Evolutionary conservation across 805 yeast genomes (phyloP).

Genomic region (Saturnispora zaruensis): DNA sequence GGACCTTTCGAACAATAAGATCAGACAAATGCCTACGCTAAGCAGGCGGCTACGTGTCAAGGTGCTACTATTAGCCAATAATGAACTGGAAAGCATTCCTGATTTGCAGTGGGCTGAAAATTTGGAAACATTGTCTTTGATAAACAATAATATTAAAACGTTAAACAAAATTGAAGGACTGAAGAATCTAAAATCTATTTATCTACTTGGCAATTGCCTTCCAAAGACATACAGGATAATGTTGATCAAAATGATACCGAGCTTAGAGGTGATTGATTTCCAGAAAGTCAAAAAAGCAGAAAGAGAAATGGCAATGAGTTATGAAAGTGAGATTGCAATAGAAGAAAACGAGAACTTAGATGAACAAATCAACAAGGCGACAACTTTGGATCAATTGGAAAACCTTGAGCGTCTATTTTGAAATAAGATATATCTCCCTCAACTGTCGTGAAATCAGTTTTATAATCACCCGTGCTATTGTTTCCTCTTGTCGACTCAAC

Average conservation of each 20-base stretch:
- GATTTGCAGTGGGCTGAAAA: constrained; percentile 30
- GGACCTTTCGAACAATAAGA: constrained; percentile 70
- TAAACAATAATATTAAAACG: constrained; percentile 41
- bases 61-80: constrained; percentile 55
- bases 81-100: constrained; percentile 42
- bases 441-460: constrained; percentile 11
- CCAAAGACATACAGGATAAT: constrained; percentile 49
- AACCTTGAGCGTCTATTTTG: constrained; percentile 1
- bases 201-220: constrained; percentile 53
- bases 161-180: constrained; percentile 37
- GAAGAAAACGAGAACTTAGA: constrained; percentile 22
- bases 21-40: constrained; percentile 44
- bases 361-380: constrained; percentile 9
- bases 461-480: not conserved
- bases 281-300: constrained; percentile 51
- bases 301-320: constrained; percentile 35
- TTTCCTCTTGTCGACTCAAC: constrained; percentile 18
- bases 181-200: constrained; percentile 36
- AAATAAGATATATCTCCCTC: constrained; percentile 10
- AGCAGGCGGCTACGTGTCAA: constrained; percentile 37
- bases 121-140: constrained; percentile 43
- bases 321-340: constrained; percentile 30
- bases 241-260: constrained; percentile 56
- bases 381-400: constrained; percentile 8
- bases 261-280: constrained; percentile 59